These are phyloP conservation scores for Cornus suecica DNA, from an alignment of 148 eudicot genomes.

Conservation along the genomic window DNA sequence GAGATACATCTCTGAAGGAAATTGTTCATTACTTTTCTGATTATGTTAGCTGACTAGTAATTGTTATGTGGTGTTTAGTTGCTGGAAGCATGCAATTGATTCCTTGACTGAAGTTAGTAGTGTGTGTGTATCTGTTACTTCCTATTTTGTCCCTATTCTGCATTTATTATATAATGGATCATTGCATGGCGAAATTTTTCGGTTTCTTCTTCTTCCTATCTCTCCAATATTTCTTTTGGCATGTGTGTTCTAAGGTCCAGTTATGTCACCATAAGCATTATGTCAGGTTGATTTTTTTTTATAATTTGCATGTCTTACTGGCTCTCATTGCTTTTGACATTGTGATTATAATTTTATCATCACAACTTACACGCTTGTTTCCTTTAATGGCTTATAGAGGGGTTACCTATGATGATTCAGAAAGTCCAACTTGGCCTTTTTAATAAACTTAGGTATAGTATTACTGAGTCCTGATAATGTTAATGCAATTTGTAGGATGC, in stretches of 20 bases:
- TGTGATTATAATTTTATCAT: neutral
- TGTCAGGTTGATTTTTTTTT: neutral
- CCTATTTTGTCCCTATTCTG: neutral
- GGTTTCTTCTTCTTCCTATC: neutral
- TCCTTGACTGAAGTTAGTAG: neutral
- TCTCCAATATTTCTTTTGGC: neutral
- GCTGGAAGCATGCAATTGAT: conserved; percentile 5
- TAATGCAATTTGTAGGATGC: neutral
- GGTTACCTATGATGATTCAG: neutral
- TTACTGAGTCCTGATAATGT: neutral
- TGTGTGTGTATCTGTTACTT: neutral
- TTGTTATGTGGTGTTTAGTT: neutral
- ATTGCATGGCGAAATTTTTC: neutral
- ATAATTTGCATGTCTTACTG: neutral
- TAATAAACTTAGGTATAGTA: neutral
- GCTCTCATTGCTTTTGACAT: neutral
- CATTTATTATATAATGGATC: neutral
- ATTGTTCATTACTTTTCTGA: conserved; percentile 20
- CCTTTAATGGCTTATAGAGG: neutral
- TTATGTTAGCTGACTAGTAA: conserved; percentile 1
- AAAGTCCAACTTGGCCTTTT: neutral
- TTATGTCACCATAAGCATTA: neutral
- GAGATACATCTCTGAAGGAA: conserved; percentile 29
- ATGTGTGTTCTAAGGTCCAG: neutral
- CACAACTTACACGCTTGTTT: neutral